phyloP scores from a whole-genome alignment of 2,329 filamentous ascomycete species.

The Cladosporium sp. region DNA sequence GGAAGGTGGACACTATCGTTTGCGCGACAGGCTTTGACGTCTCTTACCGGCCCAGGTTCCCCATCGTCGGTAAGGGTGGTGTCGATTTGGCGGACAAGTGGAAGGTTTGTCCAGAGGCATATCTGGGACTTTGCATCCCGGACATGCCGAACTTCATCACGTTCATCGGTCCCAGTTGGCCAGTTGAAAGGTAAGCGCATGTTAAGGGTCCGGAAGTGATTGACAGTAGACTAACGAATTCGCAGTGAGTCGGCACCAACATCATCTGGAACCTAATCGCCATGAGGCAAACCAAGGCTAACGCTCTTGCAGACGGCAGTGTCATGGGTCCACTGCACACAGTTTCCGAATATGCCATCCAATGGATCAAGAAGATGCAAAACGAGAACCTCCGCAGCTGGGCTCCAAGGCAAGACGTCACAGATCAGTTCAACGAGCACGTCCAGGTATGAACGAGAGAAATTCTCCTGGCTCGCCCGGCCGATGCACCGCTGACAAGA shows the following conservation, averaged over 20 bases:
- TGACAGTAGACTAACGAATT: neutral
- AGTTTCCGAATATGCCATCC: conserved; percentile 45
- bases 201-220: neutral
- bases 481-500: neutral
- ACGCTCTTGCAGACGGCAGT: conserved; percentile 6
- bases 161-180: conserved; percentile 44
- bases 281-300: neutral
- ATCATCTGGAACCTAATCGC: neutral
- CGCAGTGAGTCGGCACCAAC: neutral
- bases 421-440: conserved; percentile 48
- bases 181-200: conserved; percentile 20
- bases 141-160: conserved; percentile 49
- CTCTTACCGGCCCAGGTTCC: conserved; percentile 47
- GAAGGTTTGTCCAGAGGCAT: conserved; percentile 43
- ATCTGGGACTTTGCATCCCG: conserved; percentile 46
- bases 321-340: conserved; percentile 46
- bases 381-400: conserved; percentile 48
- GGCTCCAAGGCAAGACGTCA: conserved; percentile 45
- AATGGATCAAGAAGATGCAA: conserved; percentile 51
- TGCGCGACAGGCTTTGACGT: conserved; percentile 52
- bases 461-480: neutral
- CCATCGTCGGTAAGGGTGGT: conserved; percentile 46
- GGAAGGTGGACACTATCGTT: conserved; percentile 47
- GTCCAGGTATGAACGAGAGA: conserved; percentile 31
- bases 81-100: conserved; percentile 45